Conservation (phyloP, 2,329 filamentous ascomycete genomes). For the Stemphylium lycopersici region DNA sequence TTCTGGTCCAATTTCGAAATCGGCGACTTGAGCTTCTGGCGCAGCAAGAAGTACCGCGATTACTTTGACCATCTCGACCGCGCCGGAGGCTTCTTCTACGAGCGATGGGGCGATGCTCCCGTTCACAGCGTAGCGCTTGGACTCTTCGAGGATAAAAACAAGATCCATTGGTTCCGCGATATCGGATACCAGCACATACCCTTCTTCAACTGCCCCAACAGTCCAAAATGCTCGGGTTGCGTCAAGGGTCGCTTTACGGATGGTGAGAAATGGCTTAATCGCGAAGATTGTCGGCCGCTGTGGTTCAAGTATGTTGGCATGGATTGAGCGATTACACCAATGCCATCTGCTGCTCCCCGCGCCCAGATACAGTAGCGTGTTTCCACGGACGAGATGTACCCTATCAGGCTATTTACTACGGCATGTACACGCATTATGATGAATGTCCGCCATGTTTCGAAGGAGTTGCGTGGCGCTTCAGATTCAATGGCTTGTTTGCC, state of each 20-base stretch:
- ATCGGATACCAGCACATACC: conserved; percentile 98
- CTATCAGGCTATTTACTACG: not conserved
- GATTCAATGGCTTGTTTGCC: too few species aligned
- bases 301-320: conserved; percentile 97
- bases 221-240: conserved; percentile 88
- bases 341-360: not conserved
- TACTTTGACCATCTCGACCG: conserved; percentile 96
- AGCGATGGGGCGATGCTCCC: conserved; percentile 96
- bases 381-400: not conserved
- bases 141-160: conserved; percentile 86
- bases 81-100: conserved; percentile 97
- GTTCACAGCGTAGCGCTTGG: conserved; percentile 94
- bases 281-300: conserved; percentile 91
- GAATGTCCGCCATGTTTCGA: not conserved
- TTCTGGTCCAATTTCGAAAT: conserved; percentile 99
- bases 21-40: conserved; percentile 89
- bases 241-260: conserved; percentile 87
- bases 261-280: conserved; percentile 81
- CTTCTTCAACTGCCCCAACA: conserved; percentile 98
- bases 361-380: too few species aligned
- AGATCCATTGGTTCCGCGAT: conserved; percentile 98
- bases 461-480: not conserved
- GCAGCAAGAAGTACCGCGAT: conserved; percentile 86
- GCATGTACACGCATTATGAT: not conserved
- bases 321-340: conserved; percentile 56